Evolutionary conservation across 805 yeast species (phyloP), one percentile per base, ranked within the genome.

Genomic region (Debaryomyces prosopidis): DNA sequence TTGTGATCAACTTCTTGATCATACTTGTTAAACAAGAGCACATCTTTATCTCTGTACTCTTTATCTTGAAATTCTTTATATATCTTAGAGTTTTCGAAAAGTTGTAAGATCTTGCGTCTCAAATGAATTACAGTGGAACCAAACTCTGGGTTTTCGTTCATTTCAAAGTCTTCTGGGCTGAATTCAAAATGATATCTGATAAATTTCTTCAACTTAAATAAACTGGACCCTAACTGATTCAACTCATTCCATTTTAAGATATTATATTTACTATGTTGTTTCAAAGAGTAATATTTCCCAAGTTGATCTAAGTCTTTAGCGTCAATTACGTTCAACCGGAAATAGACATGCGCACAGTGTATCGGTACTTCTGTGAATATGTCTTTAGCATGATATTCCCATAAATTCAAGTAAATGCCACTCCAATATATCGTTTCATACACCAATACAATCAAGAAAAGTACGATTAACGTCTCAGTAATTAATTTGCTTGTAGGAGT

Each of bases 111-210:
- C 58, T 82, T 85, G 1, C 62, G 52, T 49, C 89, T 76, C 44
- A 89, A 71, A 50, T 84, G 81, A 14, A 71, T 76, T 28, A 91
- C 72, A 15, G 84, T 79, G 8, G 91, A 81, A 1, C 96, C 96
- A 44, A 73, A 76, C 47, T 81, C 91, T 4, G 83, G 85, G 45
- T 87, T 62, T 5, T 65, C 79, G 49, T 77, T 77, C 52, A 65
- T 61, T 48, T 80, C 81, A 58, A 81, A 87, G 55, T 88, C 96
- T 53, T 85, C 91, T 0, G 95, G 94, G 26, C 87, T 80, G 63
- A 88, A 88, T 59, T 87, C 95, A 52, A 86, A 75, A 60, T 86
- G 87, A 59, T 83, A 87, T 19, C 69, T 70, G 27, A 85, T 58
- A 43, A 44, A 63, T 27, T 51, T 41, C n/a, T 53, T 45, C 42